Conservation (phyloP, 805 yeast species). For the Saccharomycopsis vini region DNA sequence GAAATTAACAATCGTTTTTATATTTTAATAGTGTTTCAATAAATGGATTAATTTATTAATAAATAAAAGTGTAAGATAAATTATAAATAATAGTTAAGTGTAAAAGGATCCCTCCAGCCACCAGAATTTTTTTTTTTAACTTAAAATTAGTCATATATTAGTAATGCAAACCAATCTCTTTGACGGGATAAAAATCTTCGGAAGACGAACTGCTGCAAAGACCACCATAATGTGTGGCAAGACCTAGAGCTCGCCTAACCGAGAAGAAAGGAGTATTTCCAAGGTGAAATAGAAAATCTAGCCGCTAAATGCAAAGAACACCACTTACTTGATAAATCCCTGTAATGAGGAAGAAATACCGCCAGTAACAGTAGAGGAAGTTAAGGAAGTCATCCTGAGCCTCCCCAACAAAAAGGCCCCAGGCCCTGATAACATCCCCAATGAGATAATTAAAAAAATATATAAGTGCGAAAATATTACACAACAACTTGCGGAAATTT, state of each 20-base stretch:
- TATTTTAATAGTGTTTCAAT: no score
- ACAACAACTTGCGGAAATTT: not conserved
- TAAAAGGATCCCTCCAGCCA: no score
- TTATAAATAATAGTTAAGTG: no score
- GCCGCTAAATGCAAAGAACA: no score
- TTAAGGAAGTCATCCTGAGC: not conserved
- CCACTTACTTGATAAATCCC: no score
- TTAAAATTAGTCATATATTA: no score
- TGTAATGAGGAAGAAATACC: not conserved
- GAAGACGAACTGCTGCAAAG: not conserved
- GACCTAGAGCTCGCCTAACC: not conserved
- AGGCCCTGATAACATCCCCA: not conserved
- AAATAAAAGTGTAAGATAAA: no score
- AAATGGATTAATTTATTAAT: no score
- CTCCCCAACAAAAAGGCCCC: not conserved
- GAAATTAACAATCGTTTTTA: no score
- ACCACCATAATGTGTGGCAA: not conserved
- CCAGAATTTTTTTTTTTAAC: no score
- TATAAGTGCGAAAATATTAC: not conserved
- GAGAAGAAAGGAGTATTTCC: not conserved
- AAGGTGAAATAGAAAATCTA: not conserved
- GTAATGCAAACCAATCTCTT: no score
- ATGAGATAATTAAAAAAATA: not conserved
- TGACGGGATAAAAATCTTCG: no score
- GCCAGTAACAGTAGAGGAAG: not conserved